Evolutionary conservation across 1,139 yeast species (phyloP).

Genomic region (Candida sanyaensis): DNA sequence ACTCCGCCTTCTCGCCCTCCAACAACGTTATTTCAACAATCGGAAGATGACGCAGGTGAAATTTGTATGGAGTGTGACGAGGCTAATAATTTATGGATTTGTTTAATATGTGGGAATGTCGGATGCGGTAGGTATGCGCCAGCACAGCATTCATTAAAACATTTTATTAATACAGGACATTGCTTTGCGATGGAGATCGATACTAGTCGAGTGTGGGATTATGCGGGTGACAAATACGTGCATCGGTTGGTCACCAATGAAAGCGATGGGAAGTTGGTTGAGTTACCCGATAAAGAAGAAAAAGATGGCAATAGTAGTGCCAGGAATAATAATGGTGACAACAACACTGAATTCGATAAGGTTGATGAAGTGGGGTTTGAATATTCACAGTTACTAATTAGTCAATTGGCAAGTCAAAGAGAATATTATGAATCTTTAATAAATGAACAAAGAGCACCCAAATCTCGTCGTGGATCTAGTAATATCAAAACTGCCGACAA

Average conservation of each 20-base stretch:
- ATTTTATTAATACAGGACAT: conserved; percentile 76
- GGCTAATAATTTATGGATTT: conserved; percentile 41
- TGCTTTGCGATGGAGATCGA: conserved; percentile 89
- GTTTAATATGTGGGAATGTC: conserved; percentile 48
- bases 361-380: conserved; percentile 67
- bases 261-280: conserved; percentile 82
- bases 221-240: conserved; percentile 88
- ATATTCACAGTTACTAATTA: conserved; percentile 73
- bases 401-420: conserved; percentile 87
- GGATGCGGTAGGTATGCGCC: conserved; percentile 70
- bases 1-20: conserved; percentile 4
- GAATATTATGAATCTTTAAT: conserved; percentile 75
- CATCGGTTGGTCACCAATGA: conserved; percentile 85
- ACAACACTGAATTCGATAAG: conserved; percentile 24
- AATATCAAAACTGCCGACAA: not conserved
- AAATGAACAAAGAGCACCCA: conserved; percentile 33
- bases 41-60: conserved; percentile 20
- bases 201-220: conserved; percentile 94
- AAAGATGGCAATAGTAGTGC: conserved; percentile 4
- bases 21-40: conserved; percentile 4
- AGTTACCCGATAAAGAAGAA: conserved; percentile 48
- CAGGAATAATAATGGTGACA: conserved; percentile 6
- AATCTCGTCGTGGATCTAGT: conserved; percentile 23
- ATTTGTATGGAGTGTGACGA: conserved; percentile 38
- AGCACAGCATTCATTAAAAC: conserved; percentile 80